These are phyloP conservation scores for Plasmodiophora brassicae DNA, from an alignment of 208 protist species.

Conservation along the genomic window DNA sequence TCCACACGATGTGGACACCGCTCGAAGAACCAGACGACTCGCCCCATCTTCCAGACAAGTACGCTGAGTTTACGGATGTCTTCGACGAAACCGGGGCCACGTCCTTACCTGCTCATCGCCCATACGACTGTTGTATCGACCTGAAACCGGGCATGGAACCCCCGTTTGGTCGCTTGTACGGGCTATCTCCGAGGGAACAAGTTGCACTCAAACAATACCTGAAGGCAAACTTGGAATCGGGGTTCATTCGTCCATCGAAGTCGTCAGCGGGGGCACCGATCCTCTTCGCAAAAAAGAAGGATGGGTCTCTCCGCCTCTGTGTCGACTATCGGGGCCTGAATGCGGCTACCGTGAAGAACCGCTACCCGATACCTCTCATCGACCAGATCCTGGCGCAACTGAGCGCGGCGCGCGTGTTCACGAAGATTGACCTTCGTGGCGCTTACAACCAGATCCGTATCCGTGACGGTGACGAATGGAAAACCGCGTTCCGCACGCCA, in stretches of 20 bases:
- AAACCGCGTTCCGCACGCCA: background rate
- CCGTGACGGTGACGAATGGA: background rate
- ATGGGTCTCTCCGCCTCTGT: background rate
- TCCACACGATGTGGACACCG: no score
- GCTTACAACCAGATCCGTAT: constrained; percentile 28
- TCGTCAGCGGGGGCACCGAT: background rate
- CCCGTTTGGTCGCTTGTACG: background rate
- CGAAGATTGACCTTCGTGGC: background rate
- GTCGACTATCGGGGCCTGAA: constrained; percentile 30
- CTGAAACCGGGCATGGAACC: background rate
- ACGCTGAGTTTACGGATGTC: constrained; percentile 13
- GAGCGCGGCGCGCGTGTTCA: background rate
- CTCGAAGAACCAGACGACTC: no score
- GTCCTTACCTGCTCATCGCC: background rate
- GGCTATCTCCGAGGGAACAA: background rate
- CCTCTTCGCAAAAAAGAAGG: constrained; percentile 16
- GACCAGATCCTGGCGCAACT: background rate
- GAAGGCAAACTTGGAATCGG: background rate
- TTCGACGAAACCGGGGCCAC: background rate
- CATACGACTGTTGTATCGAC: background rate
- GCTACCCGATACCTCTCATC: constrained; percentile 20
- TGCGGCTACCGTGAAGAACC: background rate
- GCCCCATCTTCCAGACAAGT: no score
- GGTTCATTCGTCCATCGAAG: background rate
- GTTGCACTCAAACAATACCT: background rate